Base-by-base conservation (phyloP, 371 early-diverging fungal genomes). In the Dichotomocladium elegans region DNA sequence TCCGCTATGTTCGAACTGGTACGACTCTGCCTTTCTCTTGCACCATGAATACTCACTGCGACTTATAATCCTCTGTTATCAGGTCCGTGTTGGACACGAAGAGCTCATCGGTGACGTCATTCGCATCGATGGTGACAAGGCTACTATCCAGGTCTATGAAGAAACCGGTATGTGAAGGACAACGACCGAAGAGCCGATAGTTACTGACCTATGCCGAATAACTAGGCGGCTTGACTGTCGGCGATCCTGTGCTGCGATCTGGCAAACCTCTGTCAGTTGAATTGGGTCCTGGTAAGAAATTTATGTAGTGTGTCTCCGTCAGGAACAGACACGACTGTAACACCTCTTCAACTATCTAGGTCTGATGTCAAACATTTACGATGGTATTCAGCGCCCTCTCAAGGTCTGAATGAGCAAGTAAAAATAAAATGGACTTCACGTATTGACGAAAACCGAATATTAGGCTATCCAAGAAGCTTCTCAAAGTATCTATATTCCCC, bases 71-170 rank as follows among this genome's bases (percentile, higher is more conserved):
- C 15, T 27, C 15, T 44, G 29, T 54, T 5, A 27, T 47, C 53
- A 93, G 94, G 93, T 95, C 40, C 97, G 99, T 68, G 99, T 99
- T 22, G 99, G 99, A 50, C 91, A 96, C 72, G 79, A 86, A 61
- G 98, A 96, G 57, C 85, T 99, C 48, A 92, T 99, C 30, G 99
- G 99, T 57, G 99, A 99, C 81, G 99, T 99, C 61, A 99, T 99
- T 71, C 94, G 97, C 78, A 95, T 99, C 54, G 99, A 99, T 42
- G 91, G 91, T 53, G 98, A 99, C 74, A 98, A 95, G 77, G 94
- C 95, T 15, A 99, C 99, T 26, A 93, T 99, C 58, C 99, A 99
- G 78, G 99, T 99, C 19, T 99, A 99, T 84, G 99, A 99, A 72
- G 99, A 99, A 77, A 99, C 99, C 48, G 87, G 94, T 90, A 79